These are phyloP conservation scores for Colletotrichum costaricense DNA, from an alignment of 2,329 filamentous ascomycete genomes.

Conservation along the genomic window DNA sequence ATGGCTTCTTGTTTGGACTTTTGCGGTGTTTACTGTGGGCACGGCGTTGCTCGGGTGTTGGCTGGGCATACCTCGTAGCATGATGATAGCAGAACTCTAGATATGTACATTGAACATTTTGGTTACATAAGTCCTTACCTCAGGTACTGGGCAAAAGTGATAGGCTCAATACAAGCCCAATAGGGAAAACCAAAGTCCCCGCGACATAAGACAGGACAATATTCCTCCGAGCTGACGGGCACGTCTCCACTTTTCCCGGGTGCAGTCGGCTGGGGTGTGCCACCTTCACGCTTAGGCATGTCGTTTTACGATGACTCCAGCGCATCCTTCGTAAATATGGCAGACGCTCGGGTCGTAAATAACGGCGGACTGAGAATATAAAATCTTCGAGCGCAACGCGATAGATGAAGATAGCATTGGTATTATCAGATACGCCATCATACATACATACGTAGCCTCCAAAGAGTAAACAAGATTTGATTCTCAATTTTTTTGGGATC, in stretches of 20 bases:
- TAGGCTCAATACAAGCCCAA: neutral
- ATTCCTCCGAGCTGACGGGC: neutral
- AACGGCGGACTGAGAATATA: neutral
- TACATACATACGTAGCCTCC: neutral
- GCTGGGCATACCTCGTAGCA: neutral
- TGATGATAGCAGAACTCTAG: neutral
- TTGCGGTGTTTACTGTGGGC: neutral
- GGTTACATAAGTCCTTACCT: neutral
- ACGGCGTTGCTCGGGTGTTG: neutral
- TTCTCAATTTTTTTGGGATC: neutral
- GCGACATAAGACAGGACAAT: neutral
- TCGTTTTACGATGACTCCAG: neutral
- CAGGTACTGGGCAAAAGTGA: neutral
- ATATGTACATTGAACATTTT: neutral
- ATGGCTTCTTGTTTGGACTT: neutral
- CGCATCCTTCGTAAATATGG: conserved; percentile 24
- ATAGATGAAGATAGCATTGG: neutral
- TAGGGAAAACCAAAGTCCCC: neutral
- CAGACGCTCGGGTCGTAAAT: conserved; percentile 12
- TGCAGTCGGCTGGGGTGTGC: neutral
- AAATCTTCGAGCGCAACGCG: neutral
- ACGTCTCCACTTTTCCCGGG: neutral
- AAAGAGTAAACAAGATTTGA: neutral
- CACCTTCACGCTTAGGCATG: neutral
- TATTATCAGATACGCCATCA: neutral